Base-by-base conservation (phyloP, 768 basidiomycete species). In the Mycena albidolilacea region DNA sequence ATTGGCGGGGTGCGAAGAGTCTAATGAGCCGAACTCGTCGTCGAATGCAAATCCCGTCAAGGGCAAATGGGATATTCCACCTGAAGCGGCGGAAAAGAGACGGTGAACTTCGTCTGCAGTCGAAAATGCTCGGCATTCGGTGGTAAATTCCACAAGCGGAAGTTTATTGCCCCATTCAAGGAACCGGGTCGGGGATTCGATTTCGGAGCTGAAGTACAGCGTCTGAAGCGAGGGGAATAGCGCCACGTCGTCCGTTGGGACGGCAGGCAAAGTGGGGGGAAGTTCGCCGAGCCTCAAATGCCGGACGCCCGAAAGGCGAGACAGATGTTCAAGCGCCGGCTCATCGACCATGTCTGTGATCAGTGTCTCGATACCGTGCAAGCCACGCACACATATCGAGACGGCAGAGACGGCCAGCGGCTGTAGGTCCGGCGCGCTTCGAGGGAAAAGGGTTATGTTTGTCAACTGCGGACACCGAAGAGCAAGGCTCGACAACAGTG, bases 381-480 rank as follows among this genome's bases (percentile, higher is more conserved):
- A 55, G 41, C 57, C 35, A 5, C 30, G 43, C 35, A 67, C 66
- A 43, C 66, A 43, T 11, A 2, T 9, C 30, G 43, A 67, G 66
- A 67, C 57, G 39, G 54, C 54, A 46, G 63, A 50, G 41, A 58
- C 10, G 30, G 30, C 30, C 30, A 30, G 30, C 30, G 30, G 4
- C 30, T 7, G 60, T 38, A 43, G n/a, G 19, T 61, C 38, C 19
- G 37, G 35, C 21, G 21, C 55, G 9, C 60, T 39, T 7, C 60
- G 60, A 61, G 38, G 60, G 60, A 61, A 61, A 10, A 67, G 5
- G 38, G 39, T n/a, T 44, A 67, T 14, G 54, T 57, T 17, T 21
- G 17, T 67, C 23, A 67, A 46, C 30, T 58, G 35, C 15, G 65
- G 65, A 46, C 65, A 67, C 41, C 46, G 35, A 43, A 57, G 21